A percentile compares a stretch with the other conserved stretches of the same genome.
Conservation (phyloP, 2,329 filamentous ascomycete species). For the Rhytidhysteron rufulum region DNA sequence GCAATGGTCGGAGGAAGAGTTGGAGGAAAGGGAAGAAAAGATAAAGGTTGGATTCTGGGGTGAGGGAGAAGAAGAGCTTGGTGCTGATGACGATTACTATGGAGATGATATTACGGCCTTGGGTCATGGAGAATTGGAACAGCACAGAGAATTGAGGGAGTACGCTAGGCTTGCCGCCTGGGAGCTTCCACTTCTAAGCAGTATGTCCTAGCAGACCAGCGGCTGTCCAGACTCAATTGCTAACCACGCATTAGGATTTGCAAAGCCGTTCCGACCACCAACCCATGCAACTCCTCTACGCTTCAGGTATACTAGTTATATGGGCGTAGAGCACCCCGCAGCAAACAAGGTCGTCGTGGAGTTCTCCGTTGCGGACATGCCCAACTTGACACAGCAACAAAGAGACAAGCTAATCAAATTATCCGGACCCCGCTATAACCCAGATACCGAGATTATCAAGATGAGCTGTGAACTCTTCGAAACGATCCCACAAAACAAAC, state of each 20-base stretch:
- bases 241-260: too few species aligned
- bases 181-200: constrained; percentile 89
- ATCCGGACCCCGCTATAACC: constrained; percentile 81
- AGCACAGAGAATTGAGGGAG: constrained; percentile 82
- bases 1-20: constrained; percentile 12
- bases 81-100: constrained; percentile 61
- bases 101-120: constrained; percentile 81
- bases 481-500: constrained; percentile 92
- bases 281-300: constrained; percentile 67
- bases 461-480: constrained; percentile 89
- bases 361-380: constrained; percentile 71
- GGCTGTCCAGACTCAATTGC: too few species aligned
- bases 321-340: constrained; percentile 89
- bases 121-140: constrained; percentile 82
- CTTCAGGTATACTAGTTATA: constrained; percentile 95
- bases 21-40: constrained; percentile 10
- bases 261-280: constrained; percentile 75
- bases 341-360: constrained; percentile 92
- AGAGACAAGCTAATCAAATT: constrained; percentile 82
- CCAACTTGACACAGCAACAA: constrained; percentile 62
- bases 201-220: constrained; percentile 60
- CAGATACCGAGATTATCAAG: constrained; percentile 72
- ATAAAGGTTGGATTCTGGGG: constrained; percentile 29
- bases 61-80: constrained; percentile 46
- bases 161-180: constrained; percentile 85